Evolutionary conservation across 208 protist genomes (phyloP), one percentile per base, ranked within the genome.

Genomic region (Balamuthia mandrillaris): DNA sequence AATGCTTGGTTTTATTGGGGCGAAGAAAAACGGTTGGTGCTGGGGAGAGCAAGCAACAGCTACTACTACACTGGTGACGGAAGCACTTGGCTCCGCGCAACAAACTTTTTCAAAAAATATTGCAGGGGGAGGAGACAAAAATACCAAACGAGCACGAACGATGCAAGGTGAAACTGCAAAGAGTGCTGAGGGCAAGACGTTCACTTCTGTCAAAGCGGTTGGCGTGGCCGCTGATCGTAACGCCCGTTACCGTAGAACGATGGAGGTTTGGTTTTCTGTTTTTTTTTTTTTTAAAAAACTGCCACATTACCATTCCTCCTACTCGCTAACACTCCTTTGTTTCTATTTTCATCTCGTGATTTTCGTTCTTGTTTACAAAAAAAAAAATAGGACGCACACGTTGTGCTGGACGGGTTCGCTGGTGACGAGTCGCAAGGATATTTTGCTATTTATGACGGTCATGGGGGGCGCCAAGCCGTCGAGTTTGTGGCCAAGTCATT

Each of bases 391-490:
- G 89, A 91, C 61, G 89, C 87, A 24, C 89, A 91, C 47, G 77
- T 89, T 39, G 75, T 90, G 16, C 44, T 91, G 12, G 89, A 91
- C 68, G 27, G 41, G 16, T 91, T 90, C 47, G 79, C 49, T 54
- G 78, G 70, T 29, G 75, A 88, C 10, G 44, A 31, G 58, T 31
- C 66, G 10, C 63, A 66, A 66, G 88, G 74, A 41, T 91, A 87
- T 52, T 91, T 90, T 74, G 89, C 89, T 7, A 88, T 91, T 29
- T 91, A 91, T 45, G 89, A 91, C 56, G 89, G 89, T 54, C 89
- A 91, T 78, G 89, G 89, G 58, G 81, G 68, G 31, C 27, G 52
- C 18, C 37, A 35, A 52, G 78, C 78, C 24, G 51, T 84, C 82
- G 61, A 81, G 42, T 84, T 77, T 33, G 66, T 77, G 6, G 66